Evolutionary conservation across 257 asterid species (phyloP).

Genomic region (Salvia rosmarinus): DNA sequence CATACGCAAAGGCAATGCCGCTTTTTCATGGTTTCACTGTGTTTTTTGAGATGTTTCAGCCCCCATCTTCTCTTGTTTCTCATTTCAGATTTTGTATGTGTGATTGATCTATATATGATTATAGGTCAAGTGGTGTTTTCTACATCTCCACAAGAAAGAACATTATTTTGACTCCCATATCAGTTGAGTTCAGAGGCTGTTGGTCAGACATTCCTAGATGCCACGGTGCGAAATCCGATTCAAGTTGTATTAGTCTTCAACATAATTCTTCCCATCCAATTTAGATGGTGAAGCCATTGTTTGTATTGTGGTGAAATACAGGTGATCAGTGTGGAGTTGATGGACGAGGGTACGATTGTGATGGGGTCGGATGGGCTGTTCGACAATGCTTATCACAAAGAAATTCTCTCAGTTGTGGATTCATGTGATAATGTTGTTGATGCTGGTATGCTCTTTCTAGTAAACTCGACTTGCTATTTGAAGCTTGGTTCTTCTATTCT

Average conservation of each 20-base stretch:
- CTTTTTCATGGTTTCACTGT: background rate
- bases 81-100: slow-evolving; percentile 1
- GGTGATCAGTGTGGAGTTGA: slow-evolving; percentile 71
- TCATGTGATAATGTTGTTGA: slow-evolving; percentile 44
- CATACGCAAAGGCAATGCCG: slow-evolving; percentile 64
- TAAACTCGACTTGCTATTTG: background rate
- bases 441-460: slow-evolving; percentile 56
- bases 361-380: slow-evolving; percentile 92
- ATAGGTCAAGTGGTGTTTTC: slow-evolving; percentile 72
- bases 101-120: slow-evolving; percentile 1
- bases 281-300: background rate
- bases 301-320: slow-evolving; percentile 36
- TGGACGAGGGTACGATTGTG: slow-evolving; percentile 67
- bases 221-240: slow-evolving; percentile 57
- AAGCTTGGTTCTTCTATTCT: slow-evolving; percentile 18
- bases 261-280: background rate
- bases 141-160: slow-evolving; percentile 86
- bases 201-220: slow-evolving; percentile 85
- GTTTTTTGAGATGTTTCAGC: background rate
- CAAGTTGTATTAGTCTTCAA: background rate
- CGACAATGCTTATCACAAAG: slow-evolving; percentile 70
- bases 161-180: slow-evolving; percentile 89
- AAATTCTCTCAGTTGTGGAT: slow-evolving; percentile 54
- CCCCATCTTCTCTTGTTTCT: slow-evolving; percentile 3
- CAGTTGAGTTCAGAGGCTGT: slow-evolving; percentile 86